Evolutionary conservation across 148 eudicot genomes (phyloP).

Genomic region (Rhododendron mucronatum): DNA sequence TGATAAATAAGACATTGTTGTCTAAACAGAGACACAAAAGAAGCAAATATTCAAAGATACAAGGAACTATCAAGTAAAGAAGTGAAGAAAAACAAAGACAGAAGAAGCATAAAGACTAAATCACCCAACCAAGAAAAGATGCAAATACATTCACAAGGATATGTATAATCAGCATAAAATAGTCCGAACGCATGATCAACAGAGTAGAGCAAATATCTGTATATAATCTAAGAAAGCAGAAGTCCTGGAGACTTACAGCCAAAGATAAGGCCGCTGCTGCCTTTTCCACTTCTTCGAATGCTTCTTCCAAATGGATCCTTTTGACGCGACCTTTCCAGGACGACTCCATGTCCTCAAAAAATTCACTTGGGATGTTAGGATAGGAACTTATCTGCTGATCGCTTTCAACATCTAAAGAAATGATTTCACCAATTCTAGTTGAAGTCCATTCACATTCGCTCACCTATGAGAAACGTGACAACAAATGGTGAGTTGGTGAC

Average conservation of each 20-base stretch:
- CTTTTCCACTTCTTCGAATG: constrained; percentile 66
- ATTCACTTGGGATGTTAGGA: constrained; percentile 56
- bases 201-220: background rate
- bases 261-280: constrained; percentile 65
- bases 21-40: background rate
- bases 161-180: background rate
- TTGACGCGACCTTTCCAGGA: constrained; percentile 92
- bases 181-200: background rate
- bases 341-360: constrained; percentile 86
- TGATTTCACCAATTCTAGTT: constrained; percentile 66
- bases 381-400: constrained; percentile 51
- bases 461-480: constrained; percentile 40
- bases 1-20: background rate
- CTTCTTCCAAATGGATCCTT: constrained; percentile 72
- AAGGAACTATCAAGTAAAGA: background rate
- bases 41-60: background rate
- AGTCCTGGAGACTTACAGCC: constrained; percentile 56
- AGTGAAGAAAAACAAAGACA: background rate
- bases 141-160: background rate
- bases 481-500: background rate
- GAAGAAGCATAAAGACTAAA: background rate
- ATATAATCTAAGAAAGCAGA: background rate
- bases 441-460: constrained; percentile 68
- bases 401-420: constrained; percentile 63
- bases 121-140: background rate